Evolutionary conservation across 2,329 filamentous ascomycete genomes (phyloP).

Genomic region (Ophiostoma fasciatum): DNA sequence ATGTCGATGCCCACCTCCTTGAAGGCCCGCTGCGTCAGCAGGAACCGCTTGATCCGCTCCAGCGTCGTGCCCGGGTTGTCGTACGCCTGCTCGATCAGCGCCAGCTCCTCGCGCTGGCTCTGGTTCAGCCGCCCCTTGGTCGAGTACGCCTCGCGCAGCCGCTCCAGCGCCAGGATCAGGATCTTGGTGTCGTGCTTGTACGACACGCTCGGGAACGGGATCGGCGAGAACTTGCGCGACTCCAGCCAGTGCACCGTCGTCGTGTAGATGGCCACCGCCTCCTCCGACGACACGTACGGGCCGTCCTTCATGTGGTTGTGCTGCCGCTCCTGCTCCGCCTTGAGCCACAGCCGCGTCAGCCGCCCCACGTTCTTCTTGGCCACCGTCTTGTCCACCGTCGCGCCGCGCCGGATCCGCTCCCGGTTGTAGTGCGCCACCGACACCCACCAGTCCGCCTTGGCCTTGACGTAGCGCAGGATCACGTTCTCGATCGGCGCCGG

Average conservation of each 20-base stretch:
- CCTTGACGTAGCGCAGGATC: constrained; percentile 95
- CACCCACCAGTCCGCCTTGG: constrained; percentile 99
- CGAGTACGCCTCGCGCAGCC: constrained; percentile 87
- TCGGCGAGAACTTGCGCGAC: constrained; percentile 94
- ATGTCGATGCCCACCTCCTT: constrained; percentile 99
- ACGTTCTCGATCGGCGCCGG: constrained; percentile 98
- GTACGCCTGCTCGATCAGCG: constrained; percentile 94
- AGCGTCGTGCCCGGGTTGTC: constrained; percentile 93
- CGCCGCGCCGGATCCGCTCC: constrained; percentile 88
- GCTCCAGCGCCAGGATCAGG: constrained; percentile 83
- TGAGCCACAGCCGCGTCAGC: constrained; percentile 88
- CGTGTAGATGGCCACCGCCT: constrained; percentile 96
- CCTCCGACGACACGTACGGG: constrained; percentile 94
- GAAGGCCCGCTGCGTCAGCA: constrained; percentile 93
- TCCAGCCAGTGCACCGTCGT: constrained; percentile 98
- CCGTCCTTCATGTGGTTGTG: constrained; percentile 99
- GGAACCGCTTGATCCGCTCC: constrained; percentile 91
- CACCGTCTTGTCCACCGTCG: constrained; percentile 97
- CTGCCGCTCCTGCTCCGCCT: constrained; percentile 94
- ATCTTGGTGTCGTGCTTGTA: constrained; percentile 99
- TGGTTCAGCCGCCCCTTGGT: constrained; percentile 95
- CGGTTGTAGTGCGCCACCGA: constrained; percentile 98
- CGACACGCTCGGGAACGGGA: constrained; percentile 95
- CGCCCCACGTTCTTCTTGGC: constrained; percentile 98
- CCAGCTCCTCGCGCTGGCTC: constrained; percentile 91